A percentile compares a stretch with the other conserved stretches of the same genome.
These are phyloP conservation scores for Pseudogymnoascus sp. DNA, from an alignment of 2,329 filamentous ascomycete species.

Conservation along the genomic window DNA sequence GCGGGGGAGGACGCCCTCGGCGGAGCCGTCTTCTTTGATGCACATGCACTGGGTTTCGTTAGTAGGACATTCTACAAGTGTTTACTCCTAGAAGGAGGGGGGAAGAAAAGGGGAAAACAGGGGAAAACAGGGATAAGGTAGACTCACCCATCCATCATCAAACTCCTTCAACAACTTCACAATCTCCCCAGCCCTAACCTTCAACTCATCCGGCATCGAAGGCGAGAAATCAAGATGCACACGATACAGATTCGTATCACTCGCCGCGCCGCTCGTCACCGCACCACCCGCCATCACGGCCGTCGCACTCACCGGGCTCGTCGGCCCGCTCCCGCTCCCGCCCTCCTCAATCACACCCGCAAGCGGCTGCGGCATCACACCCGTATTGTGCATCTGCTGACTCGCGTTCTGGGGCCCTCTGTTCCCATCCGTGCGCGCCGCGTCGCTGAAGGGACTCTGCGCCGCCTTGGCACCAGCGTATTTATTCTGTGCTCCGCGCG, in stretches of 20 bases:
- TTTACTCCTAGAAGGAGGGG: no score
- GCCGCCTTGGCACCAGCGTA: neutral
- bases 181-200: conserved; percentile 69
- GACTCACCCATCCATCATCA: conserved; percentile 98
- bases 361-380: neutral
- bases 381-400: neutral
- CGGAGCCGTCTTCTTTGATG: conserved; percentile 78
- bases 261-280: conserved; percentile 41
- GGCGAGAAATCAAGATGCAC: conserved; percentile 92
- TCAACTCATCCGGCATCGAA: conserved; percentile 86
- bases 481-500: neutral
- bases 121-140: no score
- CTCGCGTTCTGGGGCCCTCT: neutral
- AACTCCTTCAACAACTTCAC: conserved; percentile 91
- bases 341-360: conserved; percentile 2
- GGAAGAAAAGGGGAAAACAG: no score
- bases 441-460: neutral
- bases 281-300: conserved; percentile 43
- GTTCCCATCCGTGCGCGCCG: conserved; percentile 14
- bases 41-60: conserved; percentile 62
- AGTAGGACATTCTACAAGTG: conserved; percentile 27
- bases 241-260: conserved; percentile 64
- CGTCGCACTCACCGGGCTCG: conserved; percentile 29
- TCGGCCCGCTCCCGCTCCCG: neutral
- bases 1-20: conserved; percentile 87